Conservation (phyloP, 306 rosid genomes). For the Mimosa pudica region DNA sequence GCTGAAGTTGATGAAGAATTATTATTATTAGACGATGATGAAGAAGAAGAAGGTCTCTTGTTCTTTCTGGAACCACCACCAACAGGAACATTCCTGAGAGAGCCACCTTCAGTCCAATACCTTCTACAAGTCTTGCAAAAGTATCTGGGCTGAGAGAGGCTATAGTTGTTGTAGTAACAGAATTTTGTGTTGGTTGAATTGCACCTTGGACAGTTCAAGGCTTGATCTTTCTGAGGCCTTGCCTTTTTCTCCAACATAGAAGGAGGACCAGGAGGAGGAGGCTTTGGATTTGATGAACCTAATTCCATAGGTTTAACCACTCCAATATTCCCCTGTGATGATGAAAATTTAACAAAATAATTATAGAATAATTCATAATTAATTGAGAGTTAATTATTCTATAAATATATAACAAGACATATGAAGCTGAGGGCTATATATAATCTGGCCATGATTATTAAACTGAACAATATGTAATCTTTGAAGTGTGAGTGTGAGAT, state of each 20-base stretch:
- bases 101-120: constrained; percentile 99
- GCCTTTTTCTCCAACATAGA: constrained; percentile 63
- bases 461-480: neutral
- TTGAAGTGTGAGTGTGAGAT: constrained; percentile 6
- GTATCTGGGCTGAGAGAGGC: constrained; percentile 94
- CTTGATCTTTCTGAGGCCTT: constrained; percentile 82
- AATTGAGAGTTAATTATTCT: constrained; percentile 13
- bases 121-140: constrained; percentile 95
- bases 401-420: constrained; percentile 18
- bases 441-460: constrained; percentile 30
- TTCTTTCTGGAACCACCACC: constrained; percentile 98
- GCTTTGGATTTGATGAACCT: constrained; percentile 53
- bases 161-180: constrained; percentile 94
- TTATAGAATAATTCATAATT: neutral
- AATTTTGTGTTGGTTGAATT: constrained; percentile 93
- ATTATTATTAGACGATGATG: constrained; percentile 32
- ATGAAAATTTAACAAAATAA: neutral
- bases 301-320: constrained; percentile 59
- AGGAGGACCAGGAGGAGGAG: constrained; percentile 28
- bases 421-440: constrained; percentile 14
- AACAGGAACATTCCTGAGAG: constrained; percentile 91
- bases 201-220: constrained; percentile 95
- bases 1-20: constrained; percentile 39
- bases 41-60: constrained; percentile 64
- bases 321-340: constrained; percentile 45